phyloP scores from a whole-genome alignment of 805 yeast genomes.

The Nakazawaea populi region DNA sequence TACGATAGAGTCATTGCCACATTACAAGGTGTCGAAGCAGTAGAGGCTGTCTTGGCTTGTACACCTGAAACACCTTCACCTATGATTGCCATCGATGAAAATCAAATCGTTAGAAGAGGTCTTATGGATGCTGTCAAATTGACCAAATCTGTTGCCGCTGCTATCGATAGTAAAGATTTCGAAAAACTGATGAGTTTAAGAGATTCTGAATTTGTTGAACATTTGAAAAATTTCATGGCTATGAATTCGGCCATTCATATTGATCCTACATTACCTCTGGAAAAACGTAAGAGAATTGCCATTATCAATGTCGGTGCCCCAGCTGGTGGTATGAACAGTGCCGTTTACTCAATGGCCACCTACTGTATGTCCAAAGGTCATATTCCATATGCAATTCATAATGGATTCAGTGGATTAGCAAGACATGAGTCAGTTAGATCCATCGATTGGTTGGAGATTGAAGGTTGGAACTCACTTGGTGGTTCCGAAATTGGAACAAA shows the following conservation, averaged over 20 bases:
- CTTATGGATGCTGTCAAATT: slow-evolving; percentile 67
- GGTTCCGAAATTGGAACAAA: slow-evolving; percentile 84
- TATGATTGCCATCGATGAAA: slow-evolving; percentile 68
- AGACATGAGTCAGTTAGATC: slow-evolving; percentile 55
- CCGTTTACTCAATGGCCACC: slow-evolving; percentile 69
- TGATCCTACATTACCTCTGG: slow-evolving; percentile 50
- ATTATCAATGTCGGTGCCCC: slow-evolving; percentile 78
- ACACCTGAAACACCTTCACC: slow-evolving; percentile 75
- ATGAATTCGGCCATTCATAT: slow-evolving; percentile 64
- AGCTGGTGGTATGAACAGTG: slow-evolving; percentile 72
- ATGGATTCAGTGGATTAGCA: slow-evolving; percentile 70
- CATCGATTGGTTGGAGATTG: slow-evolving; percentile 63
- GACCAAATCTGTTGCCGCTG: slow-evolving; percentile 68
- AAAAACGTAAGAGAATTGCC: slow-evolving; percentile 56
- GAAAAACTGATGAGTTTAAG: slow-evolving; percentile 65
- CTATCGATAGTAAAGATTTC: slow-evolving; percentile 61
- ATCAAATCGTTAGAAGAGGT: slow-evolving; percentile 61
- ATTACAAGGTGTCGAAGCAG: slow-evolving; percentile 79
- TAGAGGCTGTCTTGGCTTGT: slow-evolving; percentile 62
- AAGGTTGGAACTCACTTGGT: slow-evolving; percentile 68
- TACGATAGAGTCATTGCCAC: slow-evolving; percentile 69
- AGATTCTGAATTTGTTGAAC: slow-evolving; percentile 66
- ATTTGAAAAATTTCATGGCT: slow-evolving; percentile 55
- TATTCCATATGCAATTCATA: slow-evolving; percentile 61
- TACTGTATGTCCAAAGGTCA: slow-evolving; percentile 76